phyloP scores from a whole-genome alignment of 2,329 filamentous ascomycete genomes.

The Cyclaneusma minus region DNA sequence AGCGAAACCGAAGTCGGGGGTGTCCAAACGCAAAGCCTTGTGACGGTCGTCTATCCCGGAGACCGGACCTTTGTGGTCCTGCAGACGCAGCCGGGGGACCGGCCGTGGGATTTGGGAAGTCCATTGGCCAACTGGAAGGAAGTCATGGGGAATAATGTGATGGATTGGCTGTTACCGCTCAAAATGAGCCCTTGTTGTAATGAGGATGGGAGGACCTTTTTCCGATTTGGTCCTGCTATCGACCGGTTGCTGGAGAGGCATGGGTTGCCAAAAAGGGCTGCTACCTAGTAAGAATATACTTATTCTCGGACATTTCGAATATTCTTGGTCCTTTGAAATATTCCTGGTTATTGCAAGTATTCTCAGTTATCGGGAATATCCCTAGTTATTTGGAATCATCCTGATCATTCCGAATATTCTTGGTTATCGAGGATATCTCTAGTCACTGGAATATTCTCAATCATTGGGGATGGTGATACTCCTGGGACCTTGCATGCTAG shows the following conservation, averaged over 20 bases:
- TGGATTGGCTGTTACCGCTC: conserved; percentile 74
- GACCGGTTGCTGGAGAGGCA: conserved; percentile 33
- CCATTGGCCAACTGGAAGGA: conserved; percentile 54
- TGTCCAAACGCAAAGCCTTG: conserved; percentile 10
- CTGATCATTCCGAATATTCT: no score
- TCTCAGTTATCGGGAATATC: no score
- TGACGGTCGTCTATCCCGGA: conserved; percentile 32
- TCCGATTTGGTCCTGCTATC: conserved; percentile 48
- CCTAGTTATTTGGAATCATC: no score
- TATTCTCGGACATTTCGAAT: no score
- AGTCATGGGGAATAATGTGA: conserved; percentile 56
- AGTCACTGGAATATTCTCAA: no score
- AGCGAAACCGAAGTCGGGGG: neutral
- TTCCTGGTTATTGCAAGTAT: no score
- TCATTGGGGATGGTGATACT: no score
- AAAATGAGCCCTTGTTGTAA: conserved; percentile 57
- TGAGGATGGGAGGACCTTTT: conserved; percentile 54
- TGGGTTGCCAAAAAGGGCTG: conserved; percentile 12
- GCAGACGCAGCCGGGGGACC: conserved; percentile 56
- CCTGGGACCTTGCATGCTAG: no score
- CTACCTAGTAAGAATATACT: no score
- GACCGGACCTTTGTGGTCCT: conserved; percentile 66
- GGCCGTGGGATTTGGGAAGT: conserved; percentile 68
- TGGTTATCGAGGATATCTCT: no score
- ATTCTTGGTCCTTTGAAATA: no score